These are phyloP conservation scores for Sporobolomyces roseus DNA, from an alignment of 768 basidiomycete species.

Conservation along the genomic window DNA sequence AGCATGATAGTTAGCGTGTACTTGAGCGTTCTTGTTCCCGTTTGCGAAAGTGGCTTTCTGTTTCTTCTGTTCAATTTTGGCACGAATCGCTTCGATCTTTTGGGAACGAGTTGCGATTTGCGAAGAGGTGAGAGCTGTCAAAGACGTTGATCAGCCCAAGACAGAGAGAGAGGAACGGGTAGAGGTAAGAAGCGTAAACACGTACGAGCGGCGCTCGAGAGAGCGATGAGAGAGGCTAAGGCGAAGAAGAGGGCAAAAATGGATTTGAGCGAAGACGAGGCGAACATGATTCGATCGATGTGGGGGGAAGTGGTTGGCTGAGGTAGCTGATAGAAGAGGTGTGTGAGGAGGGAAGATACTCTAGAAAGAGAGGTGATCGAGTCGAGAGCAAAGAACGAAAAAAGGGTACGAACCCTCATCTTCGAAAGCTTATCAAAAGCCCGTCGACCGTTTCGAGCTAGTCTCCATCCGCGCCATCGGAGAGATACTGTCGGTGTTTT, in stretches of 20 bases:
- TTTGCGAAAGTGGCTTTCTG: background rate
- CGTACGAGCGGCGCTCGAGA: constrained; percentile 5
- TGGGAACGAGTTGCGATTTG: background rate
- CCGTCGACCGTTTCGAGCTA: no score
- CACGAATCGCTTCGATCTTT: background rate
- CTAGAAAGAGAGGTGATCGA: no score
- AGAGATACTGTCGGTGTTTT: no score
- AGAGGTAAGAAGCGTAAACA: background rate
- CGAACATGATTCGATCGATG: background rate
- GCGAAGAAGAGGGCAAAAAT: background rate
- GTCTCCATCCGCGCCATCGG: no score
- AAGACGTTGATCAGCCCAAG: no score
- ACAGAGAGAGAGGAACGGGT: background rate
- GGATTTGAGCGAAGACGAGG: background rate
- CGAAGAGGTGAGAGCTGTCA: background rate
- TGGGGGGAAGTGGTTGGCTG: background rate
- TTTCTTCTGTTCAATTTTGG: background rate
- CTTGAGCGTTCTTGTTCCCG: background rate
- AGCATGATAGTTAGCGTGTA: background rate
- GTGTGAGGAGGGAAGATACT: background rate
- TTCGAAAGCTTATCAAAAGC: no score
- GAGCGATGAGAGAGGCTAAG: background rate
- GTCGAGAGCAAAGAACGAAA: constrained; percentile 1
- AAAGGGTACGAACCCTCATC: background rate
- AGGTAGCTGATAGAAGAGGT: background rate